Evolutionary conservation across 2,329 filamentous ascomycete species (phyloP), one percentile per base, ranked within the genome.

Genomic region (Venturia oleaginea): DNA sequence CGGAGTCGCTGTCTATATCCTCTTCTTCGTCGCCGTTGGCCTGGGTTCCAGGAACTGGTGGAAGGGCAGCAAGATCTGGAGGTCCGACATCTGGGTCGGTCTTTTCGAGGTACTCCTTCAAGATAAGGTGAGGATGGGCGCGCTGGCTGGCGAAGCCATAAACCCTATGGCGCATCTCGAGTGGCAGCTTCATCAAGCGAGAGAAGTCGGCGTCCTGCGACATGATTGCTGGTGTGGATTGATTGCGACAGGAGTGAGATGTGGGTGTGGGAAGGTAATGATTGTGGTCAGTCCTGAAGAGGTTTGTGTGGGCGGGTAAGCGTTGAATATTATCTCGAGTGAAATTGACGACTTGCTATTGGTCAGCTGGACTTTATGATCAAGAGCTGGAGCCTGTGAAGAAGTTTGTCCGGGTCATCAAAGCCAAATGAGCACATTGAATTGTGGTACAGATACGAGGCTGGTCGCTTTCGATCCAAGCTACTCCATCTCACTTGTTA

Each of bases 31-130:
- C 38, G 32, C 15, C 60, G 19, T 24, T 24, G 40, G 30, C 40
- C 8, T 62, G 34, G 24, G 37, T n/a, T n/a, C n/a, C n/a, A n/a
- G n/a, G n/a, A n/a, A n/a, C n/a, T n/a, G n/a, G n/a, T n/a, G n/a
- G n/a, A n/a, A 10, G 34, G 7, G 27, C 24, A 11, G 40, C 30
- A 15, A 37, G 6, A 13, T 46, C 13, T 22, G 60, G 32, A 34
- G 60, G 40, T 15, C 24, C n/a, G n/a, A 64, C 42, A 51, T 60
- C 38, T 22, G 55, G 37, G 30, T 64, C 63, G 19, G 37, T 51
- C 38, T 61, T 59, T 37, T 64, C 63, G 30, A 64, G 38, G 10
- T 46, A 61, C 34, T 65, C 32, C 55, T 65, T 65, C 57, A 65
- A 38, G 19, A 61, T 42, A 19, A 65, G 57, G n/a, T 54, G 13